Conservation (phyloP, 306 rosid genomes). For the Vachellia collinsii region DNA sequence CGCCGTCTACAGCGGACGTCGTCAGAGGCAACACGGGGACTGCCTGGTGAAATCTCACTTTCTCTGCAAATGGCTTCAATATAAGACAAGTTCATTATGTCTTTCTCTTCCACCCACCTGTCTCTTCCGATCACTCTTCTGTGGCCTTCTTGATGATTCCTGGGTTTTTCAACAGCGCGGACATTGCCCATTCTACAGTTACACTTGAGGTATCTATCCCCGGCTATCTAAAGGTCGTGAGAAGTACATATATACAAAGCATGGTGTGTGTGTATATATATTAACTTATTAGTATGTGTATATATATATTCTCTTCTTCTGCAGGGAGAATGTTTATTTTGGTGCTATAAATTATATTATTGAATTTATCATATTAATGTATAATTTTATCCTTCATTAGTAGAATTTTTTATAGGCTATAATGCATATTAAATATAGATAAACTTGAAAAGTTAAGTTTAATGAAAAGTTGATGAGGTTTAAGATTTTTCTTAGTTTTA, state of each 20-base stretch:
- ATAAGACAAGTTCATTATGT: slow-evolving; percentile 49
- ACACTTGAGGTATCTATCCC: slow-evolving; percentile 52
- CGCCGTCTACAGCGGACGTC: slow-evolving; percentile 6
- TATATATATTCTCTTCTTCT: no score
- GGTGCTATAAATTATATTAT: no score
- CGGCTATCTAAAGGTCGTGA: slow-evolving; percentile 55
- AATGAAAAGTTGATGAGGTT: no score
- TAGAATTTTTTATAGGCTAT: no score
- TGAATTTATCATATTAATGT: no score
- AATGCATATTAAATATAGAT: no score
- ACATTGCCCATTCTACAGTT: slow-evolving; percentile 61
- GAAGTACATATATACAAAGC: background rate
- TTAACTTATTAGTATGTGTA: no score
- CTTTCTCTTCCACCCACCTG: slow-evolving; percentile 66
- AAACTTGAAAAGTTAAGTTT: no score
- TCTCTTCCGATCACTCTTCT: slow-evolving; percentile 63
- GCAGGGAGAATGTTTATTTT: no score
- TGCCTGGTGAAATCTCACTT: slow-evolving; percentile 61
- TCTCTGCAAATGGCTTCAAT: slow-evolving; percentile 56
- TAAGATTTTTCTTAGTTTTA: no score
- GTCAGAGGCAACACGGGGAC: slow-evolving; percentile 55
- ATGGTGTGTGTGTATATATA: no score
- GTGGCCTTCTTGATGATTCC: slow-evolving; percentile 43
- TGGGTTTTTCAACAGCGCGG: slow-evolving; percentile 55
- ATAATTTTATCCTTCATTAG: no score